phyloP scores from a whole-genome alignment of 2,329 filamentous ascomycete species.

The Aspergillus tubingensis region DNA sequence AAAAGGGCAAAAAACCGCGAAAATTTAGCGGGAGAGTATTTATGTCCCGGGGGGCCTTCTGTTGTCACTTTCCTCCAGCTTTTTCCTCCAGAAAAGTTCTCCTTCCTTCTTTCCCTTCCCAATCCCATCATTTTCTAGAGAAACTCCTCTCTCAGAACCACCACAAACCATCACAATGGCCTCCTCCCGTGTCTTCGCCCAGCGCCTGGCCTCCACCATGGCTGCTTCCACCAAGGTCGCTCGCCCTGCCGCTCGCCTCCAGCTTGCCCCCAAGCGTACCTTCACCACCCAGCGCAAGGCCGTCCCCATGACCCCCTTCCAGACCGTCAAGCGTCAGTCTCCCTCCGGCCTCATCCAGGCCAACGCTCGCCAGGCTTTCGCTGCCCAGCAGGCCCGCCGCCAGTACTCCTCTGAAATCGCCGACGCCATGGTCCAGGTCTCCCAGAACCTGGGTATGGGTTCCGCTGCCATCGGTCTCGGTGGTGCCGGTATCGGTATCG shows the following conservation, averaged over 20 bases:
- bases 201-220: slow-evolving; percentile 68
- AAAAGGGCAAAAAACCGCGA: slow-evolving; percentile 31
- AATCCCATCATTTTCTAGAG: slow-evolving; percentile 19
- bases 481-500: slow-evolving; percentile 71
- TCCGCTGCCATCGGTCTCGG: slow-evolving; percentile 88
- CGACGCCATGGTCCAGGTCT: slow-evolving; percentile 81
- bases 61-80: slow-evolving; percentile 34
- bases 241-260: slow-evolving; percentile 70
- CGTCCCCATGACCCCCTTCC: slow-evolving; percentile 57
- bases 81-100: slow-evolving; percentile 38
- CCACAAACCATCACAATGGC: slow-evolving; percentile 70
- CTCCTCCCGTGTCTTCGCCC: slow-evolving; percentile 73
- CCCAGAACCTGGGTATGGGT: slow-evolving; percentile 88
- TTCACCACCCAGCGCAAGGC: slow-evolving; percentile 49
- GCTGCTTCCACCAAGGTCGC: slow-evolving; percentile 75
- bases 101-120: slow-evolving; percentile 27
- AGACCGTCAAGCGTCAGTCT: slow-evolving; percentile 75
- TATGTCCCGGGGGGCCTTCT: slow-evolving; percentile 35
- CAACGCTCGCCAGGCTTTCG: slow-evolving; percentile 63
- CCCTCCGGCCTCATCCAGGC: slow-evolving; percentile 66
- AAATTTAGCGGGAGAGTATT: slow-evolving; percentile 44
- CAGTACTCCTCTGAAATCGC: slow-evolving; percentile 87
- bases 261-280: slow-evolving; percentile 72
- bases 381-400: slow-evolving; percentile 64
- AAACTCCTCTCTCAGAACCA: slow-evolving; percentile 23